These are phyloP conservation scores for Emergomyces africanus DNA, from an alignment of 2,329 filamentous ascomycete genomes.

Conservation along the genomic window DNA sequence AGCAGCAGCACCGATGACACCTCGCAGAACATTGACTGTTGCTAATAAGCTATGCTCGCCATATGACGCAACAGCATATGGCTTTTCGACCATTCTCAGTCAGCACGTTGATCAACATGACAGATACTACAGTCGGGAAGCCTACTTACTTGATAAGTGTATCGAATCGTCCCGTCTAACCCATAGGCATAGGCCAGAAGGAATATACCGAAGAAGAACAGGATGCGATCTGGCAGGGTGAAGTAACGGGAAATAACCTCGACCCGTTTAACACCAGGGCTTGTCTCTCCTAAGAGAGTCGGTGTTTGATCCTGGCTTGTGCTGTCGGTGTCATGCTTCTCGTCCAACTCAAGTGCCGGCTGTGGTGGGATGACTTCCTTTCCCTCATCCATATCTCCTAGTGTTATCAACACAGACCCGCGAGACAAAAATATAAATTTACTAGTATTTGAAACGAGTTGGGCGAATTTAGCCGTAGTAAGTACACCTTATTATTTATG, in stretches of 20 bases:
- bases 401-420: neutral
- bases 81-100: conserved; percentile 20
- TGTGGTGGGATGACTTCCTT: neutral
- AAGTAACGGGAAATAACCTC: conserved; percentile 44
- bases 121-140: conserved; percentile 6
- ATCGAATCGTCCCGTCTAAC: conserved; percentile 44
- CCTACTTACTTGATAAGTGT: conserved; percentile 33
- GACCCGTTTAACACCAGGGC: conserved; percentile 46
- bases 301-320: neutral
- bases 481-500: neutral
- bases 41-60: conserved; percentile 43
- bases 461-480: neutral
- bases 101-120: conserved; percentile 1
- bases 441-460: neutral
- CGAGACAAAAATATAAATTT: neutral
- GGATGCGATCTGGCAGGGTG: conserved; percentile 39
- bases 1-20: conserved; percentile 47
- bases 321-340: neutral
- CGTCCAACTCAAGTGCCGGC: neutral
- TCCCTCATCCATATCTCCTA: neutral
- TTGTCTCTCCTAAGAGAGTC: conserved; percentile 18
- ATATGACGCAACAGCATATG: conserved; percentile 42
- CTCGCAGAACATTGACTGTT: conserved; percentile 46
- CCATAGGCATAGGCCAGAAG: conserved; percentile 52
- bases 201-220: conserved; percentile 50